Conservation (phyloP, 345 rosid genomes). For the Euphorbia peplus region DNA sequence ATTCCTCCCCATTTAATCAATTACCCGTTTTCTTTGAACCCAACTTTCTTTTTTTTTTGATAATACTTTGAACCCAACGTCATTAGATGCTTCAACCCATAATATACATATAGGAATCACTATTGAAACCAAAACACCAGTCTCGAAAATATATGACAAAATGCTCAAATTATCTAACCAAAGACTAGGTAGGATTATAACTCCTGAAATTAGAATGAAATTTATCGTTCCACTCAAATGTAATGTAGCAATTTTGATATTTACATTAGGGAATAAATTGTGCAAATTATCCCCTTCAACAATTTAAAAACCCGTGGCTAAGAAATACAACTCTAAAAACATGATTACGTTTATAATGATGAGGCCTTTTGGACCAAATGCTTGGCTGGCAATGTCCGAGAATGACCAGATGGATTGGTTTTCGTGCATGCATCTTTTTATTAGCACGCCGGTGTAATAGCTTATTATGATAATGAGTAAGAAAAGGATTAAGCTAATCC, state of each 20-base stretch:
- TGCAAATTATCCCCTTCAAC: conserved; percentile 84
- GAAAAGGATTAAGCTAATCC: conserved; percentile 70
- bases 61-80: too few relatives aligned
- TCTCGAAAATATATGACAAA: conserved; percentile 78
- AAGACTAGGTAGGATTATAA: conserved; percentile 66
- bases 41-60: too few relatives aligned
- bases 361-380: conserved; percentile 81
- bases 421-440: conserved; percentile 76
- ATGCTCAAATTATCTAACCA: conserved; percentile 74
- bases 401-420: conserved; percentile 58
- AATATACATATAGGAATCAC: conserved; percentile 62
- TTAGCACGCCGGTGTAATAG: conserved; percentile 65
- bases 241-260: conserved; percentile 43
- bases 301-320: conserved; percentile 76
- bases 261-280: conserved; percentile 49
- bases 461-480: conserved; percentile 53
- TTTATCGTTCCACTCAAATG: conserved; percentile 46
- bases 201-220: conserved; percentile 57
- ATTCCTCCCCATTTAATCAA: too few relatives aligned
- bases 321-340: conserved; percentile 74
- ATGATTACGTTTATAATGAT: conserved; percentile 51
- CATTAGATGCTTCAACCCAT: conserved; percentile 71
- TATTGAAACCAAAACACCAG: conserved; percentile 77
- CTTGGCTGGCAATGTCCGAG: conserved; percentile 78
- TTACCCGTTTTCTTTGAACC: too few relatives aligned